Evolutionary conservation across 2,329 filamentous ascomycete species (phyloP), one percentile per base, ranked within the genome.

Genomic region (Beauveria australis): DNA sequence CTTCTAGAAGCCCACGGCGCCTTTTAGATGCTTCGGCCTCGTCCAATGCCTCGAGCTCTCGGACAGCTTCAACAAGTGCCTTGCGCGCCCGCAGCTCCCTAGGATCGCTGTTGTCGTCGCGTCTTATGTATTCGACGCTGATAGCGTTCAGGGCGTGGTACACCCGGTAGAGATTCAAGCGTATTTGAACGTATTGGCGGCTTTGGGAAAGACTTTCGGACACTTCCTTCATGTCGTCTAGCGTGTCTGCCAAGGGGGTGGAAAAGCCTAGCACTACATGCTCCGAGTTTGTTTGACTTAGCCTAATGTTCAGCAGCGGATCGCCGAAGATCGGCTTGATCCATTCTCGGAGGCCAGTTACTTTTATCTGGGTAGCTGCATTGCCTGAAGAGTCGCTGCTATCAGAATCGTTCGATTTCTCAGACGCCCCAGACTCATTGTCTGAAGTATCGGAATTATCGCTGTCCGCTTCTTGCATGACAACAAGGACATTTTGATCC

Each of bases 311-410:
- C 54, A 87, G 73, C 2, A 86, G 67, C 0, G 83, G 82, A 63
- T 87, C 84, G 12, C 83, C 84, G 64, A 87, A 86, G 12, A 85
- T 65, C 48, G 80, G 79, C 61, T 78, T 80, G 62, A 80, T 80
- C 83, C 83, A 87, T 70, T 83, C 81, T 37, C 75, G 75, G n/a
- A 86, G 68, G 0, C 82, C 82, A 0, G 75, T 79, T 16, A 85
- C 68, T 24, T 67, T 67, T 16, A 78, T 69, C 0, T 63, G 60
- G 3, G 56, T 5, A 19, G 22, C 14, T 9, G 18, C 26, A 4
- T 9, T 30, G 18, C 18, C 7, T 37, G 28, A 28, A 18, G n/a
- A 7, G 6, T 46, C 57, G 41, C 37, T 19, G 0, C n/a, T 37
- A 9, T 18, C 9, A 10, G 26, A 28, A 10, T 48, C 37, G 3